Percentiles rank a stretch among this genome's conserved stretches.
phyloP scores from a whole-genome alignment of 768 basidiomycete species.

The Coprinopsis marcescibilis region DNA sequence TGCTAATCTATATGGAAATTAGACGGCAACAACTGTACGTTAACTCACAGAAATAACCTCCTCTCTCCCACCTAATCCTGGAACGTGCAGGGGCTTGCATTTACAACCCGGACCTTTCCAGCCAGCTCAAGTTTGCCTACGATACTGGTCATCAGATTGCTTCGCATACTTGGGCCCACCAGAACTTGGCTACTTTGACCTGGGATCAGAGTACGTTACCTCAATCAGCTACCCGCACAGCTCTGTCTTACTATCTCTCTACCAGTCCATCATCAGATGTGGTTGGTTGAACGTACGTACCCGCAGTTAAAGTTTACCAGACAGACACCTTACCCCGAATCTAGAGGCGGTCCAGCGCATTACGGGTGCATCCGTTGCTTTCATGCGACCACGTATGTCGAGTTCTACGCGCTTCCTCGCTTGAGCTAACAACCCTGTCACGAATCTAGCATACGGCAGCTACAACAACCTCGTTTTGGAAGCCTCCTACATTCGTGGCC shows the following conservation, averaged over 20 bases:
- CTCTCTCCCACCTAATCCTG: not conserved
- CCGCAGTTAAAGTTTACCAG: not conserved
- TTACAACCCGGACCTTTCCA: conserved; percentile 17
- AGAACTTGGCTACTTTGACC: conserved; percentile 18
- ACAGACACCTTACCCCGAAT: not conserved
- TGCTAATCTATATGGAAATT: not conserved
- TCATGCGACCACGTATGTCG: conserved; percentile 29
- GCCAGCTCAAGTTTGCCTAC: conserved; percentile 19
- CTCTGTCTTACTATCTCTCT: not conserved
- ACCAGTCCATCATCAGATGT: conserved; percentile 21
- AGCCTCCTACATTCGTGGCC: conserved; percentile 21
- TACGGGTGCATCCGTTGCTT: conserved; percentile 28
- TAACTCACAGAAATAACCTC: not conserved
- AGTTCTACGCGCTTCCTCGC: not conserved
- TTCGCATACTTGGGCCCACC: conserved; percentile 29
- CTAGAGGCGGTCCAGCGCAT: conserved; percentile 10
- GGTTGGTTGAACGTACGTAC: conserved; percentile 15
- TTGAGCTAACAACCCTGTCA: not conserved
- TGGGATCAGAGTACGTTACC: conserved; percentile 18
- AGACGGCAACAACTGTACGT: conserved; percentile 13
- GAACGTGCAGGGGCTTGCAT: conserved; percentile 18
- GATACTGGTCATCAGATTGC: conserved; percentile 26
- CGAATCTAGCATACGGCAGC: conserved; percentile 29
- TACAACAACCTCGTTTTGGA: conserved; percentile 33
- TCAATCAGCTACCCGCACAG: not conserved